Base-by-base conservation (phyloP, 75 land plant genomes). In the Pinus tabuliformis region DNA sequence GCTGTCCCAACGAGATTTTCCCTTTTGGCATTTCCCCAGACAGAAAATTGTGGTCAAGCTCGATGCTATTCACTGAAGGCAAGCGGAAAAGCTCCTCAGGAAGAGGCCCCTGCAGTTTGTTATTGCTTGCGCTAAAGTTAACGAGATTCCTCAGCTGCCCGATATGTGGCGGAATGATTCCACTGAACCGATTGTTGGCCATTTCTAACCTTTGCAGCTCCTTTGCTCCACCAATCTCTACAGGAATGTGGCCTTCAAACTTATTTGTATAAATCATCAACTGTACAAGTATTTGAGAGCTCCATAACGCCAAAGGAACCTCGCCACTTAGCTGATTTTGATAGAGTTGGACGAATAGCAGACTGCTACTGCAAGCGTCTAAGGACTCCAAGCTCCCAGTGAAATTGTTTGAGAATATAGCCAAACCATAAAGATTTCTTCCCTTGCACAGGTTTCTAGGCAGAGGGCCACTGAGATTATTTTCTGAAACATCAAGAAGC, bases 321-420 rank as follows among this genome's bases (percentile, higher is more conserved):
- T 77, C 64, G 8, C 88, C 88, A 20, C 76, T 28, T 20, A 86
- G 45, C 30, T 59, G 57, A 78, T 86, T 86, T 37, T 37, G 37
- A 37, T 37, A 37, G 37, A 37, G 37, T 37, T 37, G 37, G 3
- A 1, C 37, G 37, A 3, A 37, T 37, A 37, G 37, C 37, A 37
- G 37, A 4, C 37, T 37, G 37, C 4, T 37, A 26, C 26, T 26
- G 37, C 37, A 37, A 37, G 37, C 0, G 37, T 37, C 37, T 26
- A 26, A 26, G 26, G 26, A 26, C 26, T 26, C 26, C 26, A 4
- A 37, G 3, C 4, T 37, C 4, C 37, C 37, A 37, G 0, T 37
- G 37, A 37, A 37, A 37, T 37, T 37, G 37, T 37, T 37, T 37
- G 37, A 37, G 4, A 37, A 37, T 37, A 37, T 37, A 37, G 4